phyloP scores from a whole-genome alignment of 2,329 filamentous ascomycete genomes.

The Thermoascus crustaceus region DNA sequence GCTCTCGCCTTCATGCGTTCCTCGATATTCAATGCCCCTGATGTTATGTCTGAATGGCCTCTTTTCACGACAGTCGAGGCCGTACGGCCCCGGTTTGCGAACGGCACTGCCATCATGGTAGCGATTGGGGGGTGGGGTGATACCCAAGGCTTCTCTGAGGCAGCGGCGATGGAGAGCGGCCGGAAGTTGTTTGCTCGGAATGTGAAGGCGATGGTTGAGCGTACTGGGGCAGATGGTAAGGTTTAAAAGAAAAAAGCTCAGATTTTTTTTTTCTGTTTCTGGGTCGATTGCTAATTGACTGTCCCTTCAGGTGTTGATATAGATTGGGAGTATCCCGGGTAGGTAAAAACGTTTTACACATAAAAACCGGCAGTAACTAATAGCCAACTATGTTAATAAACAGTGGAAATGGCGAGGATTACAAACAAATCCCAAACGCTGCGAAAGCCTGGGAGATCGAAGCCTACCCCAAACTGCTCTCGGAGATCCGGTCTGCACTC shows the following conservation, averaged over 20 bases:
- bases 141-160: conserved; percentile 49
- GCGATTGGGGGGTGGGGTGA: conserved; percentile 67
- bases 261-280: neutral
- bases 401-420: conserved; percentile 55
- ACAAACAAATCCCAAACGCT: conserved; percentile 50
- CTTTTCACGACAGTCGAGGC: conserved; percentile 47
- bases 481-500: conserved; percentile 47
- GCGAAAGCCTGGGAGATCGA: conserved; percentile 49
- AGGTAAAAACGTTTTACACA: neutral
- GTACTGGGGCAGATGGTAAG: conserved; percentile 54
- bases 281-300: neutral
- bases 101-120: conserved; percentile 51
- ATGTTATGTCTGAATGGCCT: conserved; percentile 35
- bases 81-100: conserved; percentile 42
- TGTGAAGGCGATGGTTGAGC: conserved; percentile 50
- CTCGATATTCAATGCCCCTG: conserved; percentile 42
- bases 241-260: too few relatives aligned
- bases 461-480: conserved; percentile 50
- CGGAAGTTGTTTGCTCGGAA: conserved; percentile 53
- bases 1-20: conserved; percentile 52
- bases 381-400: neutral
- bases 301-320: conserved; percentile 40
- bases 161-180: conserved; percentile 41
- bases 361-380: neutral
- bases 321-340: conserved; percentile 49